A percentile compares a stretch with the other conserved stretches of the same genome.
Evolutionary conservation across 768 basidiomycete species (phyloP).

Genomic region (Suillus discolor): DNA sequence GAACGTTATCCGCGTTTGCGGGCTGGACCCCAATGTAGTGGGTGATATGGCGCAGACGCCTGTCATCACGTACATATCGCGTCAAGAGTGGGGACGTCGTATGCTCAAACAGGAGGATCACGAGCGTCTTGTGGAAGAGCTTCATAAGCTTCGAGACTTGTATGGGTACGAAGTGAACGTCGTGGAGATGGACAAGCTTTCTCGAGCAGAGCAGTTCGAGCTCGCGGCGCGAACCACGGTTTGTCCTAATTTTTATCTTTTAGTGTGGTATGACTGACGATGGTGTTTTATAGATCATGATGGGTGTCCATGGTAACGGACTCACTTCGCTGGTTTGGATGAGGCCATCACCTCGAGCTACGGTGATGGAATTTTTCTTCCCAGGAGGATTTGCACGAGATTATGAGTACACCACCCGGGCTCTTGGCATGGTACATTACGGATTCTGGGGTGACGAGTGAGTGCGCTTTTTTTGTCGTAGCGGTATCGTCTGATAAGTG

Average conservation of each 20-base stretch:
- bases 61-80: conserved; percentile 91
- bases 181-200: conserved; percentile 81
- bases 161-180: conserved; percentile 89
- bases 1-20: conserved; percentile 73
- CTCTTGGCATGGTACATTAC: conserved; percentile 81
- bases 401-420: conserved; percentile 81
- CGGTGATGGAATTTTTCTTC: conserved; percentile 93
- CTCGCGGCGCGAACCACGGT: conserved; percentile 88
- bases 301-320: conserved; percentile 94
- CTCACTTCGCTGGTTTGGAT: conserved; percentile 91
- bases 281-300: conserved; percentile 71
- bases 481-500: neutral
- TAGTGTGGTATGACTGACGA: neutral
- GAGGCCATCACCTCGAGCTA: conserved; percentile 78
- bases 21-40: conserved; percentile 47
- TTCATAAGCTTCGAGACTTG: conserved; percentile 66
- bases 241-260: conserved; percentile 27
- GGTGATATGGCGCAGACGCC: conserved; percentile 50
- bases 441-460: conserved; percentile 83
- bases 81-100: conserved; percentile 86
- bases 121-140: conserved; percentile 72
- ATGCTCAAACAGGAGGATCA: conserved; percentile 80
- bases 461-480: conserved; percentile 18
- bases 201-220: conserved; percentile 76
- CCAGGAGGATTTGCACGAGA: conserved; percentile 84